A percentile compares a stretch with the other conserved stretches of the same genome.
Evolutionary conservation across 176 grass and related monocot species (phyloP).

Genomic region (Coix lacrymajobi): DNA sequence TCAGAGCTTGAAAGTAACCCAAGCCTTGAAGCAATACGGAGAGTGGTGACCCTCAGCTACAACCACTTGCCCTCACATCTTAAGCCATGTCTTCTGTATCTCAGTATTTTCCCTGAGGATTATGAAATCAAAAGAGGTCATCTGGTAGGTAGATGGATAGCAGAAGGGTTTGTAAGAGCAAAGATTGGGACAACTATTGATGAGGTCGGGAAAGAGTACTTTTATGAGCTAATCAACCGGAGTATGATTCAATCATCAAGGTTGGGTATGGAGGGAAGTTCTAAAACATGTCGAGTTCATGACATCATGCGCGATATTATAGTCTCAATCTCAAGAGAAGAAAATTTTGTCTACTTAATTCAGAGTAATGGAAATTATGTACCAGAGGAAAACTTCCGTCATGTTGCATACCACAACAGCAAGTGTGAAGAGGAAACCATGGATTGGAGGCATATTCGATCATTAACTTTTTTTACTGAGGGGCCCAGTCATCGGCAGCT

Average conservation of each 20-base stretch:
- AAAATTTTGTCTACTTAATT: neutral
- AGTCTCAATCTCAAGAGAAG: neutral
- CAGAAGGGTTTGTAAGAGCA: neutral
- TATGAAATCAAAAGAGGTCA: neutral
- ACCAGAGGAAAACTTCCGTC: neutral
- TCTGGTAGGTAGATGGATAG: neutral
- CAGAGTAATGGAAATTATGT: neutral
- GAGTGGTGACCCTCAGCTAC: neutral
- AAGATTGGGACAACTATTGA: neutral
- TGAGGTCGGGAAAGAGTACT: neutral
- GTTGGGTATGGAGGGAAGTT: neutral
- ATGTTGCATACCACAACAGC: neutral
- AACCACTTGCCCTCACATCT: neutral
- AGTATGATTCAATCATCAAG: constrained; percentile 10
- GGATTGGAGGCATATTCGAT: neutral
- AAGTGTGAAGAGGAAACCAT: neutral
- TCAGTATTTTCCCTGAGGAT: neutral
- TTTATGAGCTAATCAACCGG: neutral
- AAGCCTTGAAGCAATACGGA: neutral
- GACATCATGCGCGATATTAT: constrained; percentile 18
- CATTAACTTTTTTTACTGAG: neutral
- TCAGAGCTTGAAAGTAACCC: neutral
- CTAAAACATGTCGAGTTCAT: constrained; percentile 10
- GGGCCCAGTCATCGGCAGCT: neutral
- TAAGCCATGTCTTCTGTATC: neutral